Base-by-base conservation (phyloP, 208 protist species). In the Acanthamoeba polyphaga region DNA sequence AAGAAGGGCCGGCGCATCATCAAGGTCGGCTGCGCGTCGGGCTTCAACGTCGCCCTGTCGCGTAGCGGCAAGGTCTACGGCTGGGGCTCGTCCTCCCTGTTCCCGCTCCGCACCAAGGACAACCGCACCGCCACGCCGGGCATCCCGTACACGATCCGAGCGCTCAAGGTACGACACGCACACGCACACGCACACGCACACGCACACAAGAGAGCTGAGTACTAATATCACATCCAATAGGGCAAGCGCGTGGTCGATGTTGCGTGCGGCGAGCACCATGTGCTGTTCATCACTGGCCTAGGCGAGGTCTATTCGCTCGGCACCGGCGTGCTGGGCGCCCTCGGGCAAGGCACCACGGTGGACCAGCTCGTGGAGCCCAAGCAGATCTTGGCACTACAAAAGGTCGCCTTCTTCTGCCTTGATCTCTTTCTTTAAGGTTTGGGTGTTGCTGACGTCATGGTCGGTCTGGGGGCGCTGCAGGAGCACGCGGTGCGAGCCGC, bases 291-390 rank as follows among this genome's bases (percentile, higher is more conserved):
- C 27, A 94, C 91, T 1, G 72, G 17, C 46, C 68, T 87, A 32
- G 91, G 91, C 32, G 74, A 94, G 32, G 58, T 94, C 38, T 94
- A 87, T n/a, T 94, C 91, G 29, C 43, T 94, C n/a, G 91, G 91
- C 1, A 72, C 55, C 6, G 91, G 91, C 46, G 68, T 70, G 32
- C 58, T 70, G 24, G 91, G 91, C 24, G 91, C 91, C 6, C 72
- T 94, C 10, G 91, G 90, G 7, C 88, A 93, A 55, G 88, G 88
- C 55, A 91, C 85, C 1, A 72, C 88, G 6, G 88, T 78, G 24
- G 88, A 93, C 64, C 88, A 93, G 53, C 64, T 78, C 32, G 43
- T 78, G 12, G 88, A 93, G 88, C 88, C 88, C 5, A 93, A 78
- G 53, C 88, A 78, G 62, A 93, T 93, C 68, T 58, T 93, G 19